A percentile compares a stretch with the other conserved stretches of the same genome.
Evolutionary conservation across 257 asterid species (phyloP).

Genomic region (Fraxinus excelsior): DNA sequence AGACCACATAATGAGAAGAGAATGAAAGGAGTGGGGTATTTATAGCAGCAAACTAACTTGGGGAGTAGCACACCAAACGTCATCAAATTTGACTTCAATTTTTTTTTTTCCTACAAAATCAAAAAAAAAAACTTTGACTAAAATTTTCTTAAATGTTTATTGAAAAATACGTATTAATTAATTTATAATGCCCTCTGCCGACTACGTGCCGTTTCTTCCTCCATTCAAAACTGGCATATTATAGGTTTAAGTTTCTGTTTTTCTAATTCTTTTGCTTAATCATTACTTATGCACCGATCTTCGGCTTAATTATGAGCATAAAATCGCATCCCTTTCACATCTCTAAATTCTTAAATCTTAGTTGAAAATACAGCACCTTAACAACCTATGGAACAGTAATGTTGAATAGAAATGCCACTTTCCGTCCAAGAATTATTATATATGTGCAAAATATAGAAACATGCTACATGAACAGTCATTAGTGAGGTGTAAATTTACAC

Average conservation of each 20-base stretch:
- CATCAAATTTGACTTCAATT: slow-evolving; percentile 21
- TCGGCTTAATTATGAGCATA: slow-evolving; percentile 29
- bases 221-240: slow-evolving; percentile 38
- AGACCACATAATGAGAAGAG: slow-evolving; percentile 18
- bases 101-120: not conserved
- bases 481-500: too few species aligned
- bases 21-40: slow-evolving; percentile 34
- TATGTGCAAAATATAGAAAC: too few species aligned
- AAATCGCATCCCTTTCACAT: not conserved
- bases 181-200: slow-evolving; percentile 41
- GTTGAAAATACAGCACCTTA: not conserved
- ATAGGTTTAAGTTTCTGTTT: not conserved
- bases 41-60: slow-evolving; percentile 52
- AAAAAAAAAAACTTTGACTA: slow-evolving; percentile 42
- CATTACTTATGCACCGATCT: slow-evolving; percentile 30
- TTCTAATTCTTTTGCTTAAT: slow-evolving; percentile 26
- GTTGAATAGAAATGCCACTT: too few species aligned
- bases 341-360: not conserved
- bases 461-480: too few species aligned
- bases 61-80: slow-evolving; percentile 36
- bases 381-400: not conserved
- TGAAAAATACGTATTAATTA: slow-evolving; percentile 21
- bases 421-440: too few species aligned
- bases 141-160: not conserved
- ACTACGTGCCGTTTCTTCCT: slow-evolving; percentile 47